Evolutionary conservation across 768 basidiomycete genomes (phyloP).

Genomic region (Chlorophyllum brunneum): DNA sequence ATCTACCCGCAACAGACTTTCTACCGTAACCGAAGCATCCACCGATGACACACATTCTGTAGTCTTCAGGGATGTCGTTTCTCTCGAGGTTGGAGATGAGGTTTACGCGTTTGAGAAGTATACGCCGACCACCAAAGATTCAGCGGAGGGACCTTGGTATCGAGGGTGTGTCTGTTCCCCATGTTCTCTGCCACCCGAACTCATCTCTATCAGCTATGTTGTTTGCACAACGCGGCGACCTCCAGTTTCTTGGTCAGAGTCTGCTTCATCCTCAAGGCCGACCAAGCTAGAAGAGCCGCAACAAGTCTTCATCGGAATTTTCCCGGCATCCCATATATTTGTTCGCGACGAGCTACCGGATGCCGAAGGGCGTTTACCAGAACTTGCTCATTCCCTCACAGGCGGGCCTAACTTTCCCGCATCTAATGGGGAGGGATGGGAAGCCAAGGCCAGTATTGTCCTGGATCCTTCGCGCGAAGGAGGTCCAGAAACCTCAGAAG

Average conservation of each 20-base stretch:
- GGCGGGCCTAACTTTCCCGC: constrained; percentile 29
- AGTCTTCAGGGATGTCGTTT: constrained; percentile 66
- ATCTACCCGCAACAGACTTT: constrained; percentile 52
- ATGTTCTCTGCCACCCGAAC: constrained; percentile 5
- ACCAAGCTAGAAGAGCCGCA: constrained; percentile 71
- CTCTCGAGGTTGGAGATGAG: constrained; percentile 93
- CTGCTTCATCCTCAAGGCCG: constrained; percentile 37
- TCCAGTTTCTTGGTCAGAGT: constrained; percentile 61
- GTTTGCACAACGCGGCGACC: constrained; percentile 78
- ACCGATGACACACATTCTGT: constrained; percentile 56
- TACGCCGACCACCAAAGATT: constrained; percentile 63
- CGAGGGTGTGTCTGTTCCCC: constrained; percentile 66
- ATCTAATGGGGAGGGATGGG: constrained; percentile 40
- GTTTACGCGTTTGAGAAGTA: constrained; percentile 97
- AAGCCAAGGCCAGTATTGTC: constrained; percentile 36
- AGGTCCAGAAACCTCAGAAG: constrained; percentile 44
- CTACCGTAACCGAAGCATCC: constrained; percentile 59
- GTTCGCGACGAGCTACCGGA: constrained; percentile 84
- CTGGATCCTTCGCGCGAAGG: constrained; percentile 64
- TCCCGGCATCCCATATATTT: constrained; percentile 86
- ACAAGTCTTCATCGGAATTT: constrained; percentile 92
- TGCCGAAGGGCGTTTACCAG: constrained; percentile 81
- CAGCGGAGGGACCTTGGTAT: constrained; percentile 82
- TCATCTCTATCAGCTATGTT: constrained; percentile 58
- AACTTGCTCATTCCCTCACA: constrained; percentile 59